Base-by-base conservation (phyloP, 768 basidiomycete species). In the Trametes cingulata region DNA sequence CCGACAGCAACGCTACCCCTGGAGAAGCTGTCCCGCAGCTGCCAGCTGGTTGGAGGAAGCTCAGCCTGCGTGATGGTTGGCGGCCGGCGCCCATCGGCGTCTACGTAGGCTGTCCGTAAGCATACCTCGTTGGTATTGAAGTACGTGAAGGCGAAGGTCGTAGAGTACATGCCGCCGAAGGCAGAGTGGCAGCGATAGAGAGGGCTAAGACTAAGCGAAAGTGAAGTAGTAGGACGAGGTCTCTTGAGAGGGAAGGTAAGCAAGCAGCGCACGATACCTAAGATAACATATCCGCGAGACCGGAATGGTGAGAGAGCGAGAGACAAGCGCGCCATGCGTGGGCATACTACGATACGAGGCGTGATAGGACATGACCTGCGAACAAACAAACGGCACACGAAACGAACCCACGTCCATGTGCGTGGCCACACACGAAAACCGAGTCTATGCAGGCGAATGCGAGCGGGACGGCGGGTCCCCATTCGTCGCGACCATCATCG, bases 51-150 rank as follows among this genome's bases (percentile, higher is more conserved):
- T 91, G 90, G 88, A 76, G 75, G 50, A 55, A 77, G 41, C 72
- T 86, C 13, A 73, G 77, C 27, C 69, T 69, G 20, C 72, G 63
- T 17, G 74, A 73, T 15, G 71, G 72, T 37, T 91, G 90, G 90
- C 78, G 74, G 62, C 78, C 85, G 2, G 86, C 83, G 67, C 89
- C 90, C 6, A 86, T 92, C 45, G 90, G 90, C 9, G 77, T 88
- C 50, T 81, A 76, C 60, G 64, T 70, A 12, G 33, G 43, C 46
- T 62, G 66, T 64, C 6, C 45, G 25, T 58, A 24, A 64, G 45
- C 27, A 48, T 33, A 15, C 17, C 27, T 24, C 27, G 15, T 29
- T 14, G 6, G 15, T 33, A 13, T 5, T 45, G 10, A 22, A 10
- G 22, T 45, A 20, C 13, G 20, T 13, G 19, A 14, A 45, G 43